Conservation (phyloP, 2,329 filamentous ascomycete species). For the Claviceps maximensis region DNA sequence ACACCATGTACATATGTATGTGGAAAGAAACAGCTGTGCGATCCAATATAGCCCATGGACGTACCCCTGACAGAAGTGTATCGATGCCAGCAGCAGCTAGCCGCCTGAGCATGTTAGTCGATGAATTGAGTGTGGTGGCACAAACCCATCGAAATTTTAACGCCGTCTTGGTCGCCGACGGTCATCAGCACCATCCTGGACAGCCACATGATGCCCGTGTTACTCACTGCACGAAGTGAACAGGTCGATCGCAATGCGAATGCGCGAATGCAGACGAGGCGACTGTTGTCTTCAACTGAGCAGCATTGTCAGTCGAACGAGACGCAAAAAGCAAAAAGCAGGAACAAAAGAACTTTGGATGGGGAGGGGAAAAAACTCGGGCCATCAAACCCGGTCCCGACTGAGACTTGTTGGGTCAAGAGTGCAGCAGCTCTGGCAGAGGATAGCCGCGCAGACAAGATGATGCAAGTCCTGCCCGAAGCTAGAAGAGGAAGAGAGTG, state of each 20-base stretch:
- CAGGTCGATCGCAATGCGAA: not conserved
- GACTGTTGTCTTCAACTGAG: conserved; percentile 1
- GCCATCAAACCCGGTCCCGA: not conserved
- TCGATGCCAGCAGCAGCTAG: not conserved
- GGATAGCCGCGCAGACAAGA: not conserved
- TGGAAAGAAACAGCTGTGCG: not conserved
- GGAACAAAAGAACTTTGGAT: not conserved
- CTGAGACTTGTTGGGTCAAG: conserved; percentile 1
- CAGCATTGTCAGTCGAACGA: not conserved
- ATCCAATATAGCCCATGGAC: not conserved
- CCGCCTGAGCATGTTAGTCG: not conserved
- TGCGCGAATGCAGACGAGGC: not conserved
- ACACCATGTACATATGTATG: not conserved
- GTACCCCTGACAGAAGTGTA: not conserved
- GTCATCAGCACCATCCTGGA: conserved; percentile 3
- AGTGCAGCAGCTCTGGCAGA: not conserved
- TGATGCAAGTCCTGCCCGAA: not conserved
- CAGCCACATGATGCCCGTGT: conserved; percentile 2
- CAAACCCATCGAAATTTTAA: not conserved
- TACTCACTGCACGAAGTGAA: not conserved
- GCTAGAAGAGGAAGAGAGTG: not conserved
- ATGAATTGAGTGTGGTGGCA: conserved; percentile 2
- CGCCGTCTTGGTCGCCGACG: conserved; percentile 1
- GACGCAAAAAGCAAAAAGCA: not conserved
- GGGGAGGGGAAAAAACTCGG: not conserved